phyloP scores from a whole-genome alignment of 78 protist genomes.

The Dictyostelium brefeldianum region DNA sequence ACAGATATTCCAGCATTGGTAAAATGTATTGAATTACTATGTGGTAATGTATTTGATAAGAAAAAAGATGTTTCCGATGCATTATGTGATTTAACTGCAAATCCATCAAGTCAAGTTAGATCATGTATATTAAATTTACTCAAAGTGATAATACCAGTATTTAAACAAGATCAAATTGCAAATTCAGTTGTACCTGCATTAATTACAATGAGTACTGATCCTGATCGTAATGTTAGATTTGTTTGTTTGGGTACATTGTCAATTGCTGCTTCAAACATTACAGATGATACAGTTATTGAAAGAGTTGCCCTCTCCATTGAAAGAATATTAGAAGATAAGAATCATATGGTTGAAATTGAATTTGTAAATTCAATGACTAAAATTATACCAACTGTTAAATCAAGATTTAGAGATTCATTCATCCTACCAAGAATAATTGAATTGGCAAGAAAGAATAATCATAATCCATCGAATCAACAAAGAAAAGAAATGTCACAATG shows the following conservation, averaged over 20 bases:
- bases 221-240: constrained; percentile 45
- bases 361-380: constrained; percentile 57
- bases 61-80: constrained; percentile 54
- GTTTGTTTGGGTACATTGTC: constrained; percentile 53
- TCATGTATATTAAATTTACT: constrained; percentile 56
- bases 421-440: constrained; percentile 56
- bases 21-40: constrained; percentile 60
- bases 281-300: constrained; percentile 8
- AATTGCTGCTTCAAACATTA: constrained; percentile 25
- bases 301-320: constrained; percentile 32
- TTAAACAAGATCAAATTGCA: constrained; percentile 46
- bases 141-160: constrained; percentile 44
- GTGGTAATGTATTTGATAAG: constrained; percentile 54
- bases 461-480: constrained; percentile 62
- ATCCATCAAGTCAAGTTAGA: constrained; percentile 71
- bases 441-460: constrained; percentile 49
- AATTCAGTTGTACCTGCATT: constrained; percentile 52
- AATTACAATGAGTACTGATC: constrained; percentile 73
- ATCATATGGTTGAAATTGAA: constrained; percentile 54
- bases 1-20: constrained; percentile 32
- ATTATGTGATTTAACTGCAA: constrained; percentile 37
- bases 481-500: constrained; percentile 67
- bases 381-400: constrained; percentile 67
- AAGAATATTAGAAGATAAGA: constrained; percentile 62
- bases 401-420: constrained; percentile 70